Evolutionary conservation across 2,329 filamentous ascomycete species (phyloP).

Genomic region (Cladosporium halotolerans): DNA sequence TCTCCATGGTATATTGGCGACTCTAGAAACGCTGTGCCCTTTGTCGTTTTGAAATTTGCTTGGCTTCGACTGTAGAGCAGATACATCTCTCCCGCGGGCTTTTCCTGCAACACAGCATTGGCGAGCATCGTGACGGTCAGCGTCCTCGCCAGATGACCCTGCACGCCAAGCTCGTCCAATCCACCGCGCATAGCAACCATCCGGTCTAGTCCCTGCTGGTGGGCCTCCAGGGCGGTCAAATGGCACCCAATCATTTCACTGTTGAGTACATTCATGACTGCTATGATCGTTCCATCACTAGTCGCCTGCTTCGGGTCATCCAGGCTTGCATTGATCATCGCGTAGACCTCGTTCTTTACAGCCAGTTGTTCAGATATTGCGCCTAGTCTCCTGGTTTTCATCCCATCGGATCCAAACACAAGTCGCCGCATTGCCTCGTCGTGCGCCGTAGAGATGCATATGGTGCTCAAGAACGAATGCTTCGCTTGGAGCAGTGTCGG

Average conservation of each 20-base stretch:
- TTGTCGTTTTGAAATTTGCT: background rate
- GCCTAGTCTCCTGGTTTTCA: background rate
- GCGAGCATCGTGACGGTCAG: slow-evolving; percentile 12
- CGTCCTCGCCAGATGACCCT: slow-evolving; percentile 22
- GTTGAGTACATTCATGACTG: slow-evolving; percentile 28
- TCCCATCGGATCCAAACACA: slow-evolving; percentile 15
- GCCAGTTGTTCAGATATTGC: slow-evolving; percentile 9
- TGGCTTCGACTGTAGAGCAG: background rate
- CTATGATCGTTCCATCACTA: slow-evolving; percentile 27
- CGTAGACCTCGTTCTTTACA: slow-evolving; percentile 20
- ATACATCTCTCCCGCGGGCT: slow-evolving; percentile 6
- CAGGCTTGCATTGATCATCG: slow-evolving; percentile 25
- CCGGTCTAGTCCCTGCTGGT: slow-evolving; percentile 25
- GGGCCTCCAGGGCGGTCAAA: slow-evolving; percentile 18
- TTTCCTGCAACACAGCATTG: slow-evolving; percentile 8
- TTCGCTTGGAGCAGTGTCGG: slow-evolving; percentile 21
- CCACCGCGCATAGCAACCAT: slow-evolving; percentile 27
- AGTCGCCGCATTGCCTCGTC: slow-evolving; percentile 28
- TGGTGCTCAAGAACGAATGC: slow-evolving; percentile 27
- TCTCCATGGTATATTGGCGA: slow-evolving; percentile 2
- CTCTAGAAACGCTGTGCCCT: background rate
- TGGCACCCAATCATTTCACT: slow-evolving; percentile 28
- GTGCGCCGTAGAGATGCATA: slow-evolving; percentile 29
- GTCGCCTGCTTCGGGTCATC: slow-evolving; percentile 20
- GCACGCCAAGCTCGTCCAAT: slow-evolving; percentile 22